These are phyloP conservation scores for Oenanthe sinensis DNA, from an alignment of 129 eudicot species.

Conservation along the genomic window DNA sequence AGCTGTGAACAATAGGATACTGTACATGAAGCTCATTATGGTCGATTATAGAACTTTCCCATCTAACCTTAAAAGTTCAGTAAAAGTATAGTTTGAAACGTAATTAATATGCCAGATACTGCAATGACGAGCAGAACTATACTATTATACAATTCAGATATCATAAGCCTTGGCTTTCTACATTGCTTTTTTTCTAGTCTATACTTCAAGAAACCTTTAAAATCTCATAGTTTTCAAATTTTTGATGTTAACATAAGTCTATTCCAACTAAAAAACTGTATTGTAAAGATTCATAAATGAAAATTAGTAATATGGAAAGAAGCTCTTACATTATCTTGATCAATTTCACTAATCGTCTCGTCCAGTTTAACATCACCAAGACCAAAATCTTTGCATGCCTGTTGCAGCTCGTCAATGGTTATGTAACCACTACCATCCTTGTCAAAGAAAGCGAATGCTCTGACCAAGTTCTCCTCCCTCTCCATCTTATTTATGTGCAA, in stretches of 20 bases:
- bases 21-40: neutral
- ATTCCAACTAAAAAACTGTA: neutral
- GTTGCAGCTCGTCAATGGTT: constrained; percentile 50
- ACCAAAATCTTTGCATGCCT: constrained; percentile 46
- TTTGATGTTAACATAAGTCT: no score
- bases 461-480: constrained; percentile 43
- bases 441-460: constrained; percentile 48
- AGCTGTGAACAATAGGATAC: neutral
- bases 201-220: neutral
- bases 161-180: neutral
- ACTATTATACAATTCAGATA: neutral
- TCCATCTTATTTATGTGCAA: constrained; percentile 47
- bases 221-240: neutral
- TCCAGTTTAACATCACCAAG: constrained; percentile 34
- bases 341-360: constrained; percentile 34
- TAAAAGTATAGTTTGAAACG: neutral
- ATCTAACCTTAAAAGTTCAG: neutral
- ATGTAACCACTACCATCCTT: constrained; percentile 54
- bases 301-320: neutral
- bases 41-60: neutral
- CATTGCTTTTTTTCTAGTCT: neutral
- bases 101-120: neutral
- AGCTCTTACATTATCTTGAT: constrained; percentile 37
- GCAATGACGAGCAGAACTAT: neutral
- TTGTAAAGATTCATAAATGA: neutral